Percentiles rank a stretch among this genome's conserved stretches.
These are phyloP conservation scores for Leishmania martiniquensis DNA, from an alignment of 208 protist genomes.

Conservation along the genomic window DNA sequence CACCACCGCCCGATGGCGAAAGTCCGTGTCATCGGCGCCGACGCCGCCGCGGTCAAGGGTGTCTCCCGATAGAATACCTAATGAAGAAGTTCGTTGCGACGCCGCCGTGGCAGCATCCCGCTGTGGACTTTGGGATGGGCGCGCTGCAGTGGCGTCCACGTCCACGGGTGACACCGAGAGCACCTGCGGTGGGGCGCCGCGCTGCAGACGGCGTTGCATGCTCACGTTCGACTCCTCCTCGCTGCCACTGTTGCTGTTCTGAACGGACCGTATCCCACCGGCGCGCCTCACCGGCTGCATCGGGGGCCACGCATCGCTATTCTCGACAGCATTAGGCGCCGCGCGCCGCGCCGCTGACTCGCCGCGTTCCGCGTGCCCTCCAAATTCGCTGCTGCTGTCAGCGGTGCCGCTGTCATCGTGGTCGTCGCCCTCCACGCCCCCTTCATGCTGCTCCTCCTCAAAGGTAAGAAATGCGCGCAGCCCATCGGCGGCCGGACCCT, in stretches of 20 bases:
- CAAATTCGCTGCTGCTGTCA: neutral
- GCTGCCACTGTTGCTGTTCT: neutral
- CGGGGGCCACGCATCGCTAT: neutral
- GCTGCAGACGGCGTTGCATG: neutral
- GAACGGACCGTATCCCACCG: neutral
- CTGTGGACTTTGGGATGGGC: neutral
- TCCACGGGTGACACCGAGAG: neutral
- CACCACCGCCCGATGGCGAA: neutral
- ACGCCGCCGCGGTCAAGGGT: neutral
- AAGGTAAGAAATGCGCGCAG: neutral
- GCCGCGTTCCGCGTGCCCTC: neutral
- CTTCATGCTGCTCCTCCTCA: neutral
- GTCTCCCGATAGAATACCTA: neutral
- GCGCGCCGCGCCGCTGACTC: neutral
- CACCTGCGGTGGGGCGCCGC: neutral
- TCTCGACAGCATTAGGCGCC: neutral
- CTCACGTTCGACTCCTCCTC: constrained; percentile 2
- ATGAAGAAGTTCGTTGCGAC: neutral
- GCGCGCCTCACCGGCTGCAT: constrained; percentile 10
- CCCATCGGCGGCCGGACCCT: neutral
- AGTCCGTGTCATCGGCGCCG: neutral
- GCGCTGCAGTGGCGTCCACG: neutral
- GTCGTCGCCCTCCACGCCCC: neutral
- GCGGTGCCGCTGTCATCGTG: neutral
- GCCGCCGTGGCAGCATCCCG: neutral